phyloP scores from a whole-genome alignment of 1,284 basidiomycete genomes.

The Moniliophthora roreri region DNA sequence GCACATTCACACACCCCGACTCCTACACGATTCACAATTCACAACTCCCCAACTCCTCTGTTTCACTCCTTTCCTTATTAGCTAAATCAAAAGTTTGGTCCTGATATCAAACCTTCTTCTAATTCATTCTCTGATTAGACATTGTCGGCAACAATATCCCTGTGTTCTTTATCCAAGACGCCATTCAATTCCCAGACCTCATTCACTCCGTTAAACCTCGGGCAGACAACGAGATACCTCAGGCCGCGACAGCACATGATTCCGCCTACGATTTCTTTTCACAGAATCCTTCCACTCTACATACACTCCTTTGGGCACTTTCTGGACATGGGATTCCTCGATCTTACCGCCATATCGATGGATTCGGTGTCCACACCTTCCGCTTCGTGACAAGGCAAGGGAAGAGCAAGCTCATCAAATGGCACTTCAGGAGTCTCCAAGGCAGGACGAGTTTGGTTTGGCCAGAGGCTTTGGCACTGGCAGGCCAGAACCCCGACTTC shows the following conservation, averaged over 20 bases:
- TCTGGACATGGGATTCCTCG: conserved; percentile 11
- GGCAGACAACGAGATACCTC: conserved; percentile 10
- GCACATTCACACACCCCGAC: too few relatives aligned
- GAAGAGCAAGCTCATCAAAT: conserved; percentile 8
- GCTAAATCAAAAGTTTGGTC: too few relatives aligned
- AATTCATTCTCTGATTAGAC: too few relatives aligned
- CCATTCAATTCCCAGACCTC: conserved; percentile 11
- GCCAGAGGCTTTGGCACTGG: conserved; percentile 14
- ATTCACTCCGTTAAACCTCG: conserved; percentile 9
- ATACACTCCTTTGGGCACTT: conserved; percentile 1
- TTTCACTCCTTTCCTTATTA: too few relatives aligned
- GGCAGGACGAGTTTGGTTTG: conserved; percentile 7
- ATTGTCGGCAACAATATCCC: conserved; percentile 8
- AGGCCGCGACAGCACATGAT: conserved; percentile 9
- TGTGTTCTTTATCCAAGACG: conserved; percentile 4
- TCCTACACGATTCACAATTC: too few relatives aligned
- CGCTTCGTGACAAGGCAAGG: conserved; percentile 8
- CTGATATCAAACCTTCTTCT: too few relatives aligned
- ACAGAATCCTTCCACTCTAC: conserved; percentile 8
- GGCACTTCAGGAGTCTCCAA: conserved; percentile 8
- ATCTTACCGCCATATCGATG: conserved; percentile 10
- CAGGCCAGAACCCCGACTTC: conserved; percentile 19
- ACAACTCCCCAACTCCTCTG: too few relatives aligned
- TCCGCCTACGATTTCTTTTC: conserved; percentile 11
- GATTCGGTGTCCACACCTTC: conserved; percentile 11